These are phyloP conservation scores for Hyphodiscus sp. DNA, from an alignment of 2,329 filamentous ascomycete species.

Conservation along the genomic window DNA sequence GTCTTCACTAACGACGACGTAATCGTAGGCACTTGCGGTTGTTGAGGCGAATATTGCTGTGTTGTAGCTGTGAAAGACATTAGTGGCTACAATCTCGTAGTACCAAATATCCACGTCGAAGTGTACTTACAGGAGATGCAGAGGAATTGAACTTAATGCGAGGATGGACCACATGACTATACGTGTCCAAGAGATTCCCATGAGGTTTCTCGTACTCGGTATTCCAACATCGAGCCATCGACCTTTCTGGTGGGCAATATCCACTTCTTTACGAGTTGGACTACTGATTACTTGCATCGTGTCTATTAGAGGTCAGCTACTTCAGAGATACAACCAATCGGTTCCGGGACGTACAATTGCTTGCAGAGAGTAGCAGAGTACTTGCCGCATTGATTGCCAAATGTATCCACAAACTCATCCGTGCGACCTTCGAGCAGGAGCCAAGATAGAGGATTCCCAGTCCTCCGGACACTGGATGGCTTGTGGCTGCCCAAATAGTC, in stretches of 20 bases:
- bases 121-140: slow-evolving; percentile 20
- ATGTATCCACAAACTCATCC: not conserved
- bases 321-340: not conserved
- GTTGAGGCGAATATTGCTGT: slow-evolving; percentile 14
- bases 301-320: slow-evolving; percentile 14
- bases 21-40: slow-evolving; percentile 7
- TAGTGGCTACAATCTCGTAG: not conserved
- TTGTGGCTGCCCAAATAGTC: not conserved
- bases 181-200: slow-evolving; percentile 7
- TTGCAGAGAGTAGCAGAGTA: slow-evolving; percentile 39
- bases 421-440: not conserved
- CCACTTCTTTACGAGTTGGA: slow-evolving; percentile 43
- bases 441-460: not conserved
- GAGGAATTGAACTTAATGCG: slow-evolving; percentile 15
- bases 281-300: slow-evolving; percentile 45
- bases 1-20: not conserved
- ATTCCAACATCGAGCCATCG: slow-evolving; percentile 40
- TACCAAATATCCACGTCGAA: not conserved
- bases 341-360: slow-evolving; percentile 31
- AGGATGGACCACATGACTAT: slow-evolving; percentile 17
- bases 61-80: slow-evolving; percentile 10
- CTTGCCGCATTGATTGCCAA: slow-evolving; percentile 39
- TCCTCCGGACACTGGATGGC: not conserved
- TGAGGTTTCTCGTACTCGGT: slow-evolving; percentile 34
- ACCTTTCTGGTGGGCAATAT: slow-evolving; percentile 37